Conservation (phyloP, 345 rosid species). For the Carallia pectinifolia region DNA sequence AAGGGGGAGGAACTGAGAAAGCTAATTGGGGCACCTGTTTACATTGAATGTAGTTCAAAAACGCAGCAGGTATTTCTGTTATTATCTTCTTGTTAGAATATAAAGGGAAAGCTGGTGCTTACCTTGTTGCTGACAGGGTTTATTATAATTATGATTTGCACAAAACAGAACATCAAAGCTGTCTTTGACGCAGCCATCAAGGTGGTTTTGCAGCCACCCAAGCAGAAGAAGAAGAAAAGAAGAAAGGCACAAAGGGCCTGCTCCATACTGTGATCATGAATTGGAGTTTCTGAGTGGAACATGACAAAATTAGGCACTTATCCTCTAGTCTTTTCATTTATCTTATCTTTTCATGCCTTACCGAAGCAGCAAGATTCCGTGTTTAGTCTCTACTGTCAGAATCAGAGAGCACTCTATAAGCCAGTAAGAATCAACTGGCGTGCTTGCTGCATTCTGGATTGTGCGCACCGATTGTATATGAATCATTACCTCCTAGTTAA, state of each 20-base stretch:
- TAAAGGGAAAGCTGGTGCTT: not conserved
- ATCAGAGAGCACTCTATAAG: constrained; percentile 31
- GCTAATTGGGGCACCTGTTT: constrained; percentile 69
- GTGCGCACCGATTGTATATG: constrained; percentile 35
- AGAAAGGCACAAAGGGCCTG: constrained; percentile 41
- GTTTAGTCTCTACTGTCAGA: constrained; percentile 44
- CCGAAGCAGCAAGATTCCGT: constrained; percentile 29
- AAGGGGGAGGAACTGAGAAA: constrained; percentile 86
- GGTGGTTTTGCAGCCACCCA: constrained; percentile 57
- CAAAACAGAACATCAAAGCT: constrained; percentile 47
- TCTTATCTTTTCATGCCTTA: constrained; percentile 13
- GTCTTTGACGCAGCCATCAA: constrained; percentile 58
- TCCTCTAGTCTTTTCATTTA: constrained; percentile 17
- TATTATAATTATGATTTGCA: constrained; percentile 1
- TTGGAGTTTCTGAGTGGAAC: not conserved
- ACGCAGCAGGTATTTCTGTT: constrained; percentile 64
- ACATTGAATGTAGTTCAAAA: constrained; percentile 82
- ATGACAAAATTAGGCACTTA: constrained; percentile 18
- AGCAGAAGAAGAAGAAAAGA: constrained; percentile 49
- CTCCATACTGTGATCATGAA: constrained; percentile 39
- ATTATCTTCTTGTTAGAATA: not conserved
- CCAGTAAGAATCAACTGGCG: constrained; percentile 10
- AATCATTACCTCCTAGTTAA: constrained; percentile 23
- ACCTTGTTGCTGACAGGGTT: constrained; percentile 7
- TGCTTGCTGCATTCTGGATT: constrained; percentile 21